phyloP scores from a whole-genome alignment of 2,329 filamentous ascomycete genomes.

The Teratosphaeria epicoccoides region DNA sequence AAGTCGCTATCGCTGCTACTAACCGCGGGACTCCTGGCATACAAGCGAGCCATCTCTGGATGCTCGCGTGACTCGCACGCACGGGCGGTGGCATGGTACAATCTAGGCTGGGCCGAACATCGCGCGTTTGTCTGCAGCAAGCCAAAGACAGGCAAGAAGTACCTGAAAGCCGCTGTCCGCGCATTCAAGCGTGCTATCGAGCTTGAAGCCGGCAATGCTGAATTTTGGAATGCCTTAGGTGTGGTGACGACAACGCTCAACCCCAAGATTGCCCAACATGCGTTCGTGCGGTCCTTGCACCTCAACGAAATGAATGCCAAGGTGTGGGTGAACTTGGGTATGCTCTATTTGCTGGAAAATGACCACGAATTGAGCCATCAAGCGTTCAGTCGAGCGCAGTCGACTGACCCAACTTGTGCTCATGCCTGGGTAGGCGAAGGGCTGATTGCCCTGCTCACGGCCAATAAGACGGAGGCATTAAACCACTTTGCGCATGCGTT shows the following conservation, averaged over 20 bases:
- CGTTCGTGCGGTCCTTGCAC: slow-evolving; percentile 84
- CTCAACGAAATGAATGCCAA: slow-evolving; percentile 77
- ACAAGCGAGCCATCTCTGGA: slow-evolving; percentile 73
- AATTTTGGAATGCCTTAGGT: slow-evolving; percentile 95
- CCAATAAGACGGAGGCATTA: slow-evolving; percentile 65
- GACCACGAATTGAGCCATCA: slow-evolving; percentile 81
- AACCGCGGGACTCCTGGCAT: slow-evolving; percentile 64
- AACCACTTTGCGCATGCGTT: slow-evolving; percentile 88
- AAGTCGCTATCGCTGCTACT: slow-evolving; percentile 37
- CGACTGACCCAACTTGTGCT: slow-evolving; percentile 84
- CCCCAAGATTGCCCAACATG: slow-evolving; percentile 80
- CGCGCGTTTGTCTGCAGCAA: slow-evolving; percentile 59
- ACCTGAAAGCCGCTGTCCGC: slow-evolving; percentile 69
- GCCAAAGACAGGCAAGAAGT: slow-evolving; percentile 50
- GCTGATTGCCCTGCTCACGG: slow-evolving; percentile 66
- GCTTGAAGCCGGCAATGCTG: slow-evolving; percentile 81
- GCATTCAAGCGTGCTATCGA: slow-evolving; percentile 96
- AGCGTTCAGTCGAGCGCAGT: slow-evolving; percentile 82
- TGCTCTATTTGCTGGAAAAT: slow-evolving; percentile 72
- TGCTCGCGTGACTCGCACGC: slow-evolving; percentile 68
- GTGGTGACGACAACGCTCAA: slow-evolving; percentile 81
- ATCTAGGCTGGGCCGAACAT: slow-evolving; percentile 88
- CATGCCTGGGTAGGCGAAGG: slow-evolving; percentile 93
- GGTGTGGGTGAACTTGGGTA: slow-evolving; percentile 83
- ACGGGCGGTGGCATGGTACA: slow-evolving; percentile 93